Evolutionary conservation across 2,329 filamentous ascomycete genomes (phyloP).

Genomic region (Hymenoscyphus fructigenus): DNA sequence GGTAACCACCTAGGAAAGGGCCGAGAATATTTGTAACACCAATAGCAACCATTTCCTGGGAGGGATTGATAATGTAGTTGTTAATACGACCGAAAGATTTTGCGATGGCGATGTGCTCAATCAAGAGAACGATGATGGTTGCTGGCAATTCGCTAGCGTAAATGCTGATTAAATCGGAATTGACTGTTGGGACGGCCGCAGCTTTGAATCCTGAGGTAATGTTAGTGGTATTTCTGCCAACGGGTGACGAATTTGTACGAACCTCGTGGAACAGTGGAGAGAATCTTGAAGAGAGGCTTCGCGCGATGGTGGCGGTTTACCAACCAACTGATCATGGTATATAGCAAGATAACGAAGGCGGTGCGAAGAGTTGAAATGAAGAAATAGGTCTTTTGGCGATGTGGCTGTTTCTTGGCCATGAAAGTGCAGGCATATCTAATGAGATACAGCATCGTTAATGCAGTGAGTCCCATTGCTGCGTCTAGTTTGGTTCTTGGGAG

Average conservation of each 20-base stretch:
- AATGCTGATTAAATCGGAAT: constrained; percentile 61
- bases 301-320: constrained; percentile 68
- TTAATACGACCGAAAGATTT: constrained; percentile 96
- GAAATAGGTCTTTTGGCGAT: constrained; percentile 74
- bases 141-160: constrained; percentile 76
- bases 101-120: constrained; percentile 95
- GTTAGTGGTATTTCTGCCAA: not conserved
- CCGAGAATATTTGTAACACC: constrained; percentile 87
- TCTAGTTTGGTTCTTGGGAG: constrained; percentile 69
- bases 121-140: constrained; percentile 88
- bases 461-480: constrained; percentile 84
- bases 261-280: constrained; percentile 77
- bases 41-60: constrained; percentile 93
- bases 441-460: constrained; percentile 72
- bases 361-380: constrained; percentile 90
- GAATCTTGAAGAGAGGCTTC: constrained; percentile 69
- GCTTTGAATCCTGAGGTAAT: constrained; percentile 68
- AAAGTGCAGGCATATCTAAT: constrained; percentile 67
- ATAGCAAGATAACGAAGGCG: constrained; percentile 86
- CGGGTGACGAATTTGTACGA: constrained; percentile 24
- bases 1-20: constrained; percentile 88
- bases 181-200: constrained; percentile 70
- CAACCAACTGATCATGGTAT: constrained; percentile 86
- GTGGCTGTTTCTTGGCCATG: constrained; percentile 67
- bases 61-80: constrained; percentile 94